Base-by-base conservation (phyloP, 2,329 filamentous ascomycete species). In the Lasiodiplodia sp. region DNA sequence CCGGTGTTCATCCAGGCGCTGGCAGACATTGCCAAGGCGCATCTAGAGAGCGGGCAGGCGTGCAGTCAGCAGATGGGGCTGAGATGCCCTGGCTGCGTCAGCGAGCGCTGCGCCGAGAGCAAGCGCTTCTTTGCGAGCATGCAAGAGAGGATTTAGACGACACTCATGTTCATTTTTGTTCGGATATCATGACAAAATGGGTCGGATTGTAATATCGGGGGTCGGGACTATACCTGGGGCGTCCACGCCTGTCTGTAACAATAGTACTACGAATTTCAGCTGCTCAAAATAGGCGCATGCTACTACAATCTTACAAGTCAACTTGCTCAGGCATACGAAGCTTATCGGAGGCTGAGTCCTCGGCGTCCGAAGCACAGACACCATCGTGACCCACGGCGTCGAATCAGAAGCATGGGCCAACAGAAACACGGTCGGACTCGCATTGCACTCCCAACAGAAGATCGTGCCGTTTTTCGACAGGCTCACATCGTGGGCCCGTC, bases 21-120 rank as follows among this genome's bases (percentile, higher is more conserved):
- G 64, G 96, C 95, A 12, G 91, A 97, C 76, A 88, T 99, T 73
- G 96, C 94, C 8, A 91, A 92, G 76, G 81, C 84, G 18, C 96
- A 99, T 82, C 81, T 99, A 65, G 84, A 89, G 64, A 90, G 88
- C 71, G 91, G 91, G 5, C 79, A 85, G 62, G 83, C 83, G n/a
- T 95, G 92, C 78, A 96, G 92, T 37, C 84, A 84, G 68, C 96
- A 98, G 82, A 94, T 99, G 92, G 89, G 89, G 10, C 82, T 99
- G 73, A 89, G 96, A 74, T 99, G 96, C 82, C 96, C 96, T 2
- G 94, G 92, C 6, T 99, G 96, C 83, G 94, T 89, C 81, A 98
- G 92, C 77, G 93, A 96, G 75, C 88, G 91, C 74, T 99, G 96
- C 80, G 80, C 90, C 67, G 93, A 94, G 80, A 90, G 90, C 65